A percentile compares a stretch with the other conserved stretches of the same genome.
These are phyloP conservation scores for Pyrenula aspistea DNA, from an alignment of 495 filamentous ascomycete species.

Conservation along the genomic window DNA sequence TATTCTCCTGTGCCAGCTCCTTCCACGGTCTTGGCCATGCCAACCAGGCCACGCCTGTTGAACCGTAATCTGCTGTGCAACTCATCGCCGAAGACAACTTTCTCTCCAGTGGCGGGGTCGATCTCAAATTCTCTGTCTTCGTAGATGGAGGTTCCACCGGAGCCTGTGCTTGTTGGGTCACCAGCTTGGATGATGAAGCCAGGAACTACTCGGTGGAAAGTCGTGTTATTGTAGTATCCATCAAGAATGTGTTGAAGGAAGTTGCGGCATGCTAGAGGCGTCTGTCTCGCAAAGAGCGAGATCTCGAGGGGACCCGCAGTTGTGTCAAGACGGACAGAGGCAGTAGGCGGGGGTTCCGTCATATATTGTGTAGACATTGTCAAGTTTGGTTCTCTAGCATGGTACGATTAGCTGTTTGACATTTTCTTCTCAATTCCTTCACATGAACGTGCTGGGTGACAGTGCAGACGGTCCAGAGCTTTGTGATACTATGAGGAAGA, in stretches of 20 bases:
- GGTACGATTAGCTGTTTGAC: no score
- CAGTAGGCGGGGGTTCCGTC: conserved; percentile 85
- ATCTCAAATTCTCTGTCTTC: conserved; percentile 69
- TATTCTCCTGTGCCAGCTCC: conserved; percentile 39
- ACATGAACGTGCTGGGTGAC: no score
- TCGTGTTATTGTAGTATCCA: conserved; percentile 83
- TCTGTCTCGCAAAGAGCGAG: conserved; percentile 89
- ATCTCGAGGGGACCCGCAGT: conserved; percentile 78
- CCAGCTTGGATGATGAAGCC: conserved; percentile 92
- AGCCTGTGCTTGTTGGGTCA: conserved; percentile 84
- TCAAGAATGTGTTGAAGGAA: conserved; percentile 93
- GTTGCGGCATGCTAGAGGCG: conserved; percentile 80
- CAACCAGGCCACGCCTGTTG: conserved; percentile 80
- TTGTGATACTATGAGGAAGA: no score
- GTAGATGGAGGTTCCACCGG: conserved; percentile 85
- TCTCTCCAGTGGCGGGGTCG: conserved; percentile 48
- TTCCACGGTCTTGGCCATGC: conserved; percentile 70
- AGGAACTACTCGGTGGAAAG: conserved; percentile 86
- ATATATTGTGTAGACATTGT: conserved; percentile 82
- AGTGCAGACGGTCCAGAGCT: no score
- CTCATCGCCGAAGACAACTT: conserved; percentile 71
- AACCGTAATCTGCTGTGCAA: conserved; percentile 85
- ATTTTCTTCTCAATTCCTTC: no score
- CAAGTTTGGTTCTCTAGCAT: background rate
- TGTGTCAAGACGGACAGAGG: conserved; percentile 79